Percentiles rank a stretch among this genome's conserved stretches.
Conservation (phyloP, 441 rosid species). For the Arabidopsis hybrid region DNA sequence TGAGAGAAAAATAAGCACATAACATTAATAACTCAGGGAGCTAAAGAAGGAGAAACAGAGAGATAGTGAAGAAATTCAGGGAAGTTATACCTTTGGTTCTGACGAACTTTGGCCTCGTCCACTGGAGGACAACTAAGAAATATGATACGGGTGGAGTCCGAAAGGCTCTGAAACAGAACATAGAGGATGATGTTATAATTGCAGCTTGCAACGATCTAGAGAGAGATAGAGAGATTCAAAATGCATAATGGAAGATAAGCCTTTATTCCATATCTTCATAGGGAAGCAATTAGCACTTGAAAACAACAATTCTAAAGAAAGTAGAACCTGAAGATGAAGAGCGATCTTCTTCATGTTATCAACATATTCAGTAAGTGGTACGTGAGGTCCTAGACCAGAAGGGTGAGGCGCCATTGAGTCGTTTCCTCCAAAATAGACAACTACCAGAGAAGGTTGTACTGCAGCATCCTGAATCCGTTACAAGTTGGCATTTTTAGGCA, state of each 20-base stretch:
- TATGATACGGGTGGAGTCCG: constrained; percentile 65
- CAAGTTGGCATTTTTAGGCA: constrained; percentile 7
- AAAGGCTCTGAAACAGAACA: constrained; percentile 68
- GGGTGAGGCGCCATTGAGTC: constrained; percentile 95
- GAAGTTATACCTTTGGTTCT: constrained; percentile 56
- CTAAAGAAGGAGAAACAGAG: constrained; percentile 21
- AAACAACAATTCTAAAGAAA: constrained; percentile 26
- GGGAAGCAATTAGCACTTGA: neutral
- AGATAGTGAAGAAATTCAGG: constrained; percentile 9
- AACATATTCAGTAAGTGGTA: constrained; percentile 74
- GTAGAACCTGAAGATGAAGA: constrained; percentile 73
- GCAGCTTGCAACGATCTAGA: neutral
- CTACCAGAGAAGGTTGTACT: constrained; percentile 78
- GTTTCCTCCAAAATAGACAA: constrained; percentile 95
- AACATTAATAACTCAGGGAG: neutral
- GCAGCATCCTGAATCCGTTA: constrained; percentile 59
- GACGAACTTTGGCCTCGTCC: constrained; percentile 67
- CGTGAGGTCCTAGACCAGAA: constrained; percentile 92
- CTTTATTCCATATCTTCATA: neutral
- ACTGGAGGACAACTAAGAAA: constrained; percentile 88
- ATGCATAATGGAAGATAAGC: constrained; percentile 7
- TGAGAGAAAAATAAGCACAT: neutral
- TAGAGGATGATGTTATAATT: constrained; percentile 13
- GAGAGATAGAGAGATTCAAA: neutral
- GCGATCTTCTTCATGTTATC: constrained; percentile 91